Evolutionary conservation across 768 basidiomycete species (phyloP).

Genomic region (Auriculariales sp.): DNA sequence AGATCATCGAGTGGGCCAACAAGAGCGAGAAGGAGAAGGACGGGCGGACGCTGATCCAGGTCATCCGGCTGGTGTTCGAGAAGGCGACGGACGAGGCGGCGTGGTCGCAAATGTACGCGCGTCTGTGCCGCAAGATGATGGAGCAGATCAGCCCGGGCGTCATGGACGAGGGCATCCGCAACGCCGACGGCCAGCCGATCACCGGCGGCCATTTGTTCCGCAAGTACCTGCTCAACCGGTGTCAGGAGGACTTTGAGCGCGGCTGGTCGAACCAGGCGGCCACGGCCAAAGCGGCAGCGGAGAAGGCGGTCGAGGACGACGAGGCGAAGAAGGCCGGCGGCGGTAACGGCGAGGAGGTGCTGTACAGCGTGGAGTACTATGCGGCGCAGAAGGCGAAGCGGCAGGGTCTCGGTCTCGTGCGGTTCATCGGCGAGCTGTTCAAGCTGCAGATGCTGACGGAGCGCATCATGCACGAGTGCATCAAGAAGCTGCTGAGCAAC

Average conservation of each 20-base stretch:
- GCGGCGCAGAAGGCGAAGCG: conserved; percentile 94
- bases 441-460: conserved; percentile 98
- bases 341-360: conserved; percentile 48
- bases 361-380: conserved; percentile 94
- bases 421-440: conserved; percentile 97
- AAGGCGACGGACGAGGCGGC: conserved; percentile 93
- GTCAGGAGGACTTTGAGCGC: conserved; percentile 95
- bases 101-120: conserved; percentile 97
- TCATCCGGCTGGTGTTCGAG: conserved; percentile 92
- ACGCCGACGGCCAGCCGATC: conserved; percentile 72
- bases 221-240: conserved; percentile 90
- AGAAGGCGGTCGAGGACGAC: conserved; percentile 75
- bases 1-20: conserved; percentile 93
- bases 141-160: conserved; percentile 80
- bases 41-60: conserved; percentile 86
- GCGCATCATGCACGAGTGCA: conserved; percentile 97
- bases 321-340: conserved; percentile 39
- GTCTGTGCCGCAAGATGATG: conserved; percentile 91
- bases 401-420: conserved; percentile 90
- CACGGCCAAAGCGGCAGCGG: conserved; percentile 72
- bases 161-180: conserved; percentile 76
- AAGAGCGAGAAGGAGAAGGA: conserved; percentile 85
- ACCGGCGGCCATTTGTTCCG: conserved; percentile 90
- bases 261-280: conserved; percentile 87
- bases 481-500: conserved; percentile 88